These are phyloP conservation scores for Crucihimalaya himalaica DNA, from an alignment of 345 rosid species.

Conservation along the genomic window DNA sequence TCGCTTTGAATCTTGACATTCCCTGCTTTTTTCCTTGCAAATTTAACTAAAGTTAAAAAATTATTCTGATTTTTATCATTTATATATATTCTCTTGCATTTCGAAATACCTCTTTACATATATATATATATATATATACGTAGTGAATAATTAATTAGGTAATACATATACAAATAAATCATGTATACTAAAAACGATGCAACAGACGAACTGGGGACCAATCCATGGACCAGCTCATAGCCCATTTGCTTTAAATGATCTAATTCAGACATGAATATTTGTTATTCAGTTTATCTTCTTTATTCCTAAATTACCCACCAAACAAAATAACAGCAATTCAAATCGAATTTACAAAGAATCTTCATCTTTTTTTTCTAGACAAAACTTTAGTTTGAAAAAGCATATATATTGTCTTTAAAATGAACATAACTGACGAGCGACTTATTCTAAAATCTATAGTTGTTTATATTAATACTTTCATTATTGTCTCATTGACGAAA, in stretches of 20 bases:
- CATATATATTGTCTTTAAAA: slow-evolving; percentile 26
- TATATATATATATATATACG: not conserved
- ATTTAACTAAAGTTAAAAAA: not conserved
- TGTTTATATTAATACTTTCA: not conserved
- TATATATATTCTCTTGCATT: not conserved
- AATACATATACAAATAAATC: slow-evolving; percentile 9
- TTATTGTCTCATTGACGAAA: too few relatives aligned
- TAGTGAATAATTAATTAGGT: too few relatives aligned
- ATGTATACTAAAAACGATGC: slow-evolving; percentile 27
- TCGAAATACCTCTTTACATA: not conserved
- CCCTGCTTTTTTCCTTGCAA: slow-evolving; percentile 8
- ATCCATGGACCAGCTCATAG: slow-evolving; percentile 29
- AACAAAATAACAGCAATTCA: slow-evolving; percentile 8
- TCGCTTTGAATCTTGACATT: slow-evolving; percentile 33
- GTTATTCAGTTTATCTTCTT: not conserved
- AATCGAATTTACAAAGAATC: slow-evolving; percentile 27
- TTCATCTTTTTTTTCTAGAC: slow-evolving; percentile 5
- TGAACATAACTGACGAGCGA: slow-evolving; percentile 3
- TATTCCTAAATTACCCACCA: slow-evolving; percentile 4
- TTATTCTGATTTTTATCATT: not conserved
- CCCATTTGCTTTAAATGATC: slow-evolving; percentile 16
- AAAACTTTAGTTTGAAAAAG: slow-evolving; percentile 31
- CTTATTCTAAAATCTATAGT: not conserved
- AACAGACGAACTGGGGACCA: slow-evolving; percentile 35
- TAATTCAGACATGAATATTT: slow-evolving; percentile 11